Evolutionary conservation across 1,284 basidiomycete genomes (phyloP).

Genomic region (Ustilago tritici): DNA sequence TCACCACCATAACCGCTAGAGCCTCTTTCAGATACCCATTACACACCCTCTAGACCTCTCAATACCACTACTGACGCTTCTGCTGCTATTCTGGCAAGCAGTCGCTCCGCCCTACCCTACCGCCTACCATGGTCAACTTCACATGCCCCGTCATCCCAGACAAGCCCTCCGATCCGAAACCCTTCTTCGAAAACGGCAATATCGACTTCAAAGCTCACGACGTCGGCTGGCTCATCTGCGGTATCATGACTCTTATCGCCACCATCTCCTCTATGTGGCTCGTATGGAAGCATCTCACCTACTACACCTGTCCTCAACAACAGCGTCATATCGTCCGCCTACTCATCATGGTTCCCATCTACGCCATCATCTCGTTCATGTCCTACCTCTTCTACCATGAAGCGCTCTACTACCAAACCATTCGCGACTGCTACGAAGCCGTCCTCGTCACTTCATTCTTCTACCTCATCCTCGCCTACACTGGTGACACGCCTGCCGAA

Average conservation of each 20-base stretch:
- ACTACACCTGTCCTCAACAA: conserved; percentile 77
- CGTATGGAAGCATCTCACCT: conserved; percentile 74
- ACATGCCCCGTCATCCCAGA: conserved; percentile 51
- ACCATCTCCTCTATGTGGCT: conserved; percentile 48
- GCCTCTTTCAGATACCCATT: not conserved
- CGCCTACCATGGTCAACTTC: conserved; percentile 45
- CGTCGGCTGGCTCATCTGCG: conserved; percentile 80
- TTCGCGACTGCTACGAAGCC: conserved; percentile 66
- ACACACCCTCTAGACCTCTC: not conserved
- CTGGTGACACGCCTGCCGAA: conserved; percentile 76
- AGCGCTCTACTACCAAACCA: conserved; percentile 67
- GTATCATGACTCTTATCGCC: conserved; percentile 73
- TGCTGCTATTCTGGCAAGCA: conserved; percentile 6
- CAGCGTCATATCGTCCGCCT: conserved; percentile 73
- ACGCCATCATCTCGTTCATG: conserved; percentile 77
- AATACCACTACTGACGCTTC: not conserved
- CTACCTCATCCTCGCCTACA: conserved; percentile 79
- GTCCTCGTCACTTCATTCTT: conserved; percentile 77
- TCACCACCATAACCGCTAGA: not conserved
- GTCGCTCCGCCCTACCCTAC: not conserved
- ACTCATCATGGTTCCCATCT: conserved; percentile 83
- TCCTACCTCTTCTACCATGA: conserved; percentile 76
- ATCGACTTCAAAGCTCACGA: conserved; percentile 74
- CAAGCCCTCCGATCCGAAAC: conserved; percentile 61
- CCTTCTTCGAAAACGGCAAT: conserved; percentile 76